Evolutionary conservation across 2,329 filamentous ascomycete genomes (phyloP).

Genomic region (Aspergillus chevalieri): DNA sequence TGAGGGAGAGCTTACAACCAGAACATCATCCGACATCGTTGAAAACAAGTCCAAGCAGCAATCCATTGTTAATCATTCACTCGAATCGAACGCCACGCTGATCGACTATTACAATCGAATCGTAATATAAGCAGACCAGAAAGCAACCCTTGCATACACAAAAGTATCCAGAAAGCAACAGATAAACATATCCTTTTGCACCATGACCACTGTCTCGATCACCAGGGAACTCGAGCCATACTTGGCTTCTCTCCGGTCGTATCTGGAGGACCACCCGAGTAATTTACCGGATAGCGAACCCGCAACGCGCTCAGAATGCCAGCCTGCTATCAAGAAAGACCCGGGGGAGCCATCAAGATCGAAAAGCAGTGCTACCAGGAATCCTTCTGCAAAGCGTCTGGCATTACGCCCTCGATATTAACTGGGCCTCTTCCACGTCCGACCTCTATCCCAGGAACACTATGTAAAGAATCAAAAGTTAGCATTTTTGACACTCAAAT

Average conservation of each 20-base stretch:
- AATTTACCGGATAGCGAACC: not conserved
- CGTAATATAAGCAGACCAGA: slow-evolving; percentile 1
- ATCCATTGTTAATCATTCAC: not conserved
- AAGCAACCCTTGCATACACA: not conserved
- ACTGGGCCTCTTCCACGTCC: not conserved
- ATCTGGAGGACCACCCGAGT: slow-evolving; percentile 12
- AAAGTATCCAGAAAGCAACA: slow-evolving; percentile 1
- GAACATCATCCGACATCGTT: too few species aligned
- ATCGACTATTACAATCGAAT: not conserved
- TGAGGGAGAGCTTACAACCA: not conserved
- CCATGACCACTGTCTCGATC: slow-evolving; percentile 26
- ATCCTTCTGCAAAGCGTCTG: not conserved
- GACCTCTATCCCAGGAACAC: slow-evolving; percentile 36
- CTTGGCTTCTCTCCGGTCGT: slow-evolving; percentile 23
- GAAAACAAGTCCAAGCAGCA: not conserved
- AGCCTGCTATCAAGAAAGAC: not conserved
- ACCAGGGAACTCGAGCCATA: slow-evolving; percentile 26
- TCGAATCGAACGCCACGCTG: not conserved
- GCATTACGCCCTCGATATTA: not conserved
- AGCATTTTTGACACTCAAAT: slow-evolving; percentile 1
- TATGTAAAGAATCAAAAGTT: slow-evolving; percentile 7
- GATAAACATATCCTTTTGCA: slow-evolving; percentile 3
- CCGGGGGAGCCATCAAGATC: not conserved
- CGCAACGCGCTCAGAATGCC: not conserved
- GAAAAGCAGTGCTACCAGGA: not conserved